Evolutionary conservation across 2,329 filamentous ascomycete species (phyloP), one percentile per base, ranked within the genome.

Genomic region (Talaromyces sp.): DNA sequence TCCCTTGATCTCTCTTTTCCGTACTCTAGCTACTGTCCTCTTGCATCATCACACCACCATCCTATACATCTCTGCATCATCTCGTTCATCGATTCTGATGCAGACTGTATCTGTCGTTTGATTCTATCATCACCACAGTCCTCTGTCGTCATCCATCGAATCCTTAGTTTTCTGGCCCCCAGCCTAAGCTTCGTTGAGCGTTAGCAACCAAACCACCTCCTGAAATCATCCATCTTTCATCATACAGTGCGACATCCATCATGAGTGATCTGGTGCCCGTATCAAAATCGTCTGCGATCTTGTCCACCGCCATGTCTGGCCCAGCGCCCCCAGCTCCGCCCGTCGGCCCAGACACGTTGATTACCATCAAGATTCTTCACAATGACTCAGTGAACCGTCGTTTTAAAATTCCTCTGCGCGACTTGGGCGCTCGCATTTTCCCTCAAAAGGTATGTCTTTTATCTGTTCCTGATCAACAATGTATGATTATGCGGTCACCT

Each of bases 331-430:
- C 73, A 63, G 77, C 78, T 67, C 74, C 79, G 64, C 78, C 82
- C 47, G 82, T 86, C 65, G 83, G 81, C 61, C 85, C 87, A 64
- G 90, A 93, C 68, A 92, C 90, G 61, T 82, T 87, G 69, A 90
- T 98, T 79, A 92, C 90, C 70, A 83, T 97, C 81, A 98, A 98
- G 83, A 85, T 96, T 74, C 86, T 87, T 73, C 87, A 90, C 74
- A 87, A 93, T 74, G 91, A 91, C 66, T 82, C 81, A 73, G 22
- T 64, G 33, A 90, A 89, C 73, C 89, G 90, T 73, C 90, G 93
- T 72, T 91, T 96, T 82, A 97, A 96, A 85, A 85, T 98, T 69
- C 90, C 92, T 64, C 86, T 98, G 74, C 88, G 89, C 75, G 94
- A 98, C 71, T 88, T 98, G 64, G 87, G 87, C 68, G 87, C 90